phyloP scores from a whole-genome alignment of 371 early-diverging fungal genomes.

The Circinella umbellata region DNA sequence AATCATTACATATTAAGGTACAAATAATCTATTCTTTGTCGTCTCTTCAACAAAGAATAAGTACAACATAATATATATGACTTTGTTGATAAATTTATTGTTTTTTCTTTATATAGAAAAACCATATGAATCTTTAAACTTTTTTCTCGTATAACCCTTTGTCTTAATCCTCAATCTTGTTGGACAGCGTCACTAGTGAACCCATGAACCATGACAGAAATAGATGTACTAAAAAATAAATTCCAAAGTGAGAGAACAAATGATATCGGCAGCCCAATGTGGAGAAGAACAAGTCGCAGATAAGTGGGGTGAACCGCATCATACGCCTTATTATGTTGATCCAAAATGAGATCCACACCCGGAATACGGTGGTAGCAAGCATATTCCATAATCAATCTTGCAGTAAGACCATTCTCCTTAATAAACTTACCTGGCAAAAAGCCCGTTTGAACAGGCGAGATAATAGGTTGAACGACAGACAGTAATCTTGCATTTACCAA shows the following conservation, averaged over 20 bases:
- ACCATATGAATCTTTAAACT: too few species aligned
- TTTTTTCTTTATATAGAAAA: too few species aligned
- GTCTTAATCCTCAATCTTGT: slow-evolving; percentile 23
- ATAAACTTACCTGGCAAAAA: slow-evolving; percentile 17
- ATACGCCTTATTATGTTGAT: slow-evolving; percentile 11
- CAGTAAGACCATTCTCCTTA: slow-evolving; percentile 15
- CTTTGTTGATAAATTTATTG: too few species aligned
- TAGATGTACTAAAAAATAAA: slow-evolving; percentile 17
- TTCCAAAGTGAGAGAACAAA: neutral
- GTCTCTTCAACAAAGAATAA: too few species aligned
- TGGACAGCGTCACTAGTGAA: slow-evolving; percentile 1
- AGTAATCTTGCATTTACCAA: slow-evolving; percentile 14
- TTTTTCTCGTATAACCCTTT: too few species aligned
- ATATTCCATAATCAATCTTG: slow-evolving; percentile 9
- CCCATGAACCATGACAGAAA: slow-evolving; percentile 21
- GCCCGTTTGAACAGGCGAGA: slow-evolving; percentile 17
- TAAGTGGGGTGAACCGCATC: slow-evolving; percentile 7
- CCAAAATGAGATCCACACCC: neutral
- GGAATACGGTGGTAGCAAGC: neutral
- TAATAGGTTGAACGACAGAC: neutral
- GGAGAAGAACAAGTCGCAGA: neutral
- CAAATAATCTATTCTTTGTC: too few species aligned
- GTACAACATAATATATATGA: too few species aligned
- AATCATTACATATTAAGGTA: too few species aligned
- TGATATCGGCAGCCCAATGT: neutral